Base-by-base conservation (phyloP, 257 asterid species). In the Solanum chilense region DNA sequence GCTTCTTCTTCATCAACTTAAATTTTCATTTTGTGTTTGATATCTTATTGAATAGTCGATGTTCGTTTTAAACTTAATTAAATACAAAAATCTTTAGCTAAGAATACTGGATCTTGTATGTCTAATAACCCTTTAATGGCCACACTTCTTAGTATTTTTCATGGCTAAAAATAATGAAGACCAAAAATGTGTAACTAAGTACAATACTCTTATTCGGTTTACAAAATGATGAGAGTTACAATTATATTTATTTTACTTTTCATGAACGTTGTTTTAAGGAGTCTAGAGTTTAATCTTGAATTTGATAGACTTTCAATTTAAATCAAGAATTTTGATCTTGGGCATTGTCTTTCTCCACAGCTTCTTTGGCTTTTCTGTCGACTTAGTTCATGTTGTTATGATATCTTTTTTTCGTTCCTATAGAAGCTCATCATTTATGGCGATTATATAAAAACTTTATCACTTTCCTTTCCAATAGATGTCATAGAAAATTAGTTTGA, bases 11-110 rank as follows among this genome's bases (percentile, higher is more conserved):
- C 62, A 3, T 56, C n/a, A 56, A 33, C 35, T 33, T 33, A 0
- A 1, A 33, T 60, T 23, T 9, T 7, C 0, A 23, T 9, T 60
- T 0, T 23, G 14, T 60, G 13, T 60, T 60, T 1, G 7, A 60
- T 60, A 60, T 60, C n/a, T 56, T 5, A 0, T 56, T 56, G 0
- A 18, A 2, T 56, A 2, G 3, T 56, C 0, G 0, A 7, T 56
- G 18, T 56, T 0, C 10, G 0, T 52, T 16, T 52, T 16, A 52
- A 52, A 2, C 0, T 52, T 16, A 18, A 18, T 52, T 23, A 60
- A 60, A 60, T 3, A 29, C n/a, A 21, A 60, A 21, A 21, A 23
- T 4, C 6, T 60, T 60, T 60, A 1, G 3, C 10, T 10, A 60
- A 60, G 31, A 5, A 1, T 23, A 60, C 3, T 10, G 2, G 14